Evolutionary conservation across 257 asterid species (phyloP).

Genomic region (Gentiana dahurica): DNA sequence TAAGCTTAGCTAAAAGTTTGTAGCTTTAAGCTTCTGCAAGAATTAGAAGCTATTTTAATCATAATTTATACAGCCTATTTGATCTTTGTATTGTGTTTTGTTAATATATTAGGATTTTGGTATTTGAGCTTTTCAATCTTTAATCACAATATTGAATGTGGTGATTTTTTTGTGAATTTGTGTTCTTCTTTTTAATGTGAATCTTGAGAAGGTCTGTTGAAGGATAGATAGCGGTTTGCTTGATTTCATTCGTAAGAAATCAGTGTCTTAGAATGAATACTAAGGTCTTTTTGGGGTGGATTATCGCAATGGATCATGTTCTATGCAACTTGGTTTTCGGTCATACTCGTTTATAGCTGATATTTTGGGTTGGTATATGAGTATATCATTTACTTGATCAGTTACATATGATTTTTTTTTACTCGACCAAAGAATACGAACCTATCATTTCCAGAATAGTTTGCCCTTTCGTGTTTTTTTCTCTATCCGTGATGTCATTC

Average conservation of each 20-base stretch:
- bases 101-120: neutral
- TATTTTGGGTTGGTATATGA: neutral
- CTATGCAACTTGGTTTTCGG: neutral
- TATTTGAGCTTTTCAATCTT: neutral
- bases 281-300: conserved; percentile 6
- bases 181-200: conserved; percentile 7
- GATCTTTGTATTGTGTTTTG: conserved; percentile 5
- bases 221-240: neutral
- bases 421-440: neutral
- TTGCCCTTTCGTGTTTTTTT: neutral
- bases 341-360: neutral
- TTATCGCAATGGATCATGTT: conserved; percentile 2
- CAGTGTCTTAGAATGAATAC: neutral
- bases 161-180: neutral
- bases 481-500: neutral
- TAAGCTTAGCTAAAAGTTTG: neutral
- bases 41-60: neutral
- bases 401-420: neutral
- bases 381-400: neutral
- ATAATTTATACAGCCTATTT: neutral
- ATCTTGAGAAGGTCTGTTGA: neutral
- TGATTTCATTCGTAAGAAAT: neutral
- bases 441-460: neutral
- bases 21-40: neutral
- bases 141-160: neutral